Base-by-base conservation (phyloP, 202 grass and related monocot species). In the Hordeum pubiflorum region DNA sequence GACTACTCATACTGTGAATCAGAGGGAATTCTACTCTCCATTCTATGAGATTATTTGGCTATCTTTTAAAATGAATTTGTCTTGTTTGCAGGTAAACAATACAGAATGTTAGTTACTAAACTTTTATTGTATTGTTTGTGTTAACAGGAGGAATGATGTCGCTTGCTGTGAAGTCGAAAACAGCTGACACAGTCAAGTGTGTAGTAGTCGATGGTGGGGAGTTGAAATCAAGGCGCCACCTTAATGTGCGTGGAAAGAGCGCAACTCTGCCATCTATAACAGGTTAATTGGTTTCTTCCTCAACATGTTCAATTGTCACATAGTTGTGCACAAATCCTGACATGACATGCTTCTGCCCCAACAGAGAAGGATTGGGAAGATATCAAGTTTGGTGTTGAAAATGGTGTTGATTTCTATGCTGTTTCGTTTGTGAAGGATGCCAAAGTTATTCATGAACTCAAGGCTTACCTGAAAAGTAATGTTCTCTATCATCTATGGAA, bases 291-390 rank as follows among this genome's bases (percentile, higher is more conserved):
- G 46, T 75, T 29, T 69, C 57, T 84, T n/a, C 13, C 6, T 31
- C 85, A 32, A 71, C 31, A 41, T 33, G 2, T 54, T 72, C 79
- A 58, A 32, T 63, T 74, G 37, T 22, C 63, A 59, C 58, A 41
- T 54, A 62, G 64, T 75, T 79, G 55, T 32, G 21, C 63, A 48
- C 46, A 34, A 40, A 58, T 69, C 37, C 64, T 83, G 64, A 87
- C 65, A 4, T 88, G 15, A 87, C 70, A 3, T 88, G 15, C 27
- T 83, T 81, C 44, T 86, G 75, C 39, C 22, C 15, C 33, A 79
- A 89, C 66, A 99, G 96, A 99, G 29, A 99, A 99, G 77, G 96
- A 99, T 83, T 99, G 96, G 96, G 96, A 95, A 81, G 96, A 99
- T 76, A 95, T 99, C 68, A 99, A 99, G 79, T 99, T 99, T 79